phyloP scores from a whole-genome alignment of 805 yeast species.

The Diddensiella caesifluorescens region DNA sequence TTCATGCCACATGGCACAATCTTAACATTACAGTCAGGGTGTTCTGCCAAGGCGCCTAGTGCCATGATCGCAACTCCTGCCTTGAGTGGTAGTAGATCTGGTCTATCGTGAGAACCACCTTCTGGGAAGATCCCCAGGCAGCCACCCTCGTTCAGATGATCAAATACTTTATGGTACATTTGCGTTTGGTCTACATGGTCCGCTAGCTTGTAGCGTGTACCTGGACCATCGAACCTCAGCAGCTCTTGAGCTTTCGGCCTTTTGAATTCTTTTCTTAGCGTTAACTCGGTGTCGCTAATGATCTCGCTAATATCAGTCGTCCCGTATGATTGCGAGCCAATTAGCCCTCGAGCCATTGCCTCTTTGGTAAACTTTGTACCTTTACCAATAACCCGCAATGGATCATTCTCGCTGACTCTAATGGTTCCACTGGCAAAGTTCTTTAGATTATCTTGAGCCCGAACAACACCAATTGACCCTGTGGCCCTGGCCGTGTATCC shows the following conservation, averaged over 20 bases:
- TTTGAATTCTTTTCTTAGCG: slow-evolving; percentile 65
- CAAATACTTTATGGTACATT: slow-evolving; percentile 80
- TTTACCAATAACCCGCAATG: slow-evolving; percentile 52
- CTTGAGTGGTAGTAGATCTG: slow-evolving; percentile 84
- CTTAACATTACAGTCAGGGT: slow-evolving; percentile 70
- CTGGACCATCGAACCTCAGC: slow-evolving; percentile 37
- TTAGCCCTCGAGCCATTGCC: slow-evolving; percentile 57
- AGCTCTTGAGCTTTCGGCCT: slow-evolving; percentile 41
- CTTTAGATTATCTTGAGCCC: slow-evolving; percentile 82
- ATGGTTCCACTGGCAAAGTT: slow-evolving; percentile 60
- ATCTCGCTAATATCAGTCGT: slow-evolving; percentile 65
- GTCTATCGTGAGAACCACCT: slow-evolving; percentile 96
- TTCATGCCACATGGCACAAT: slow-evolving; percentile 98
- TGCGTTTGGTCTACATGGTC: slow-evolving; percentile 78
- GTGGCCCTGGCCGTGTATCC: slow-evolving; percentile 74
- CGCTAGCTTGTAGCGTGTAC: slow-evolving; percentile 64
- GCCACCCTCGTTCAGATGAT: slow-evolving; percentile 71
- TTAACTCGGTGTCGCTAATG: slow-evolving; percentile 64
- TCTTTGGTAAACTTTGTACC: slow-evolving; percentile 64
- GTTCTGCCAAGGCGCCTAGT: slow-evolving; percentile 78
- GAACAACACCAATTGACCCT: slow-evolving; percentile 80
- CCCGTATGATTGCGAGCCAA: slow-evolving; percentile 77
- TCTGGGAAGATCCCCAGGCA: slow-evolving; percentile 95
- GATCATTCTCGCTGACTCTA: slow-evolving; percentile 31
- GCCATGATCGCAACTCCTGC: slow-evolving; percentile 99